These are phyloP conservation scores for Stagonosporopsis tanaceti DNA, from an alignment of 2,329 filamentous ascomycete species.

Conservation along the genomic window DNA sequence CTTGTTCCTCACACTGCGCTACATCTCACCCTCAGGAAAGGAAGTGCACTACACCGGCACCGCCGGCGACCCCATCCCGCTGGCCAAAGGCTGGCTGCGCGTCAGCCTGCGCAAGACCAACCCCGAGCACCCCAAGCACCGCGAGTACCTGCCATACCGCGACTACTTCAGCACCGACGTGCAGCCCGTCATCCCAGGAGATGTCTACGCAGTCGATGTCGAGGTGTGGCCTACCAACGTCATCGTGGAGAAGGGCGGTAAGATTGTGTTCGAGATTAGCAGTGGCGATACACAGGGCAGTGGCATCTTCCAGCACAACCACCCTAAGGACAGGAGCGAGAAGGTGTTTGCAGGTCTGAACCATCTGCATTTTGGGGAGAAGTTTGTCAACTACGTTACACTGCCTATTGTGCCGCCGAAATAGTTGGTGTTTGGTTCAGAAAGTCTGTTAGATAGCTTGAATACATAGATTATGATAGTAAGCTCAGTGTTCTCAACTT, in stretches of 20 bases:
- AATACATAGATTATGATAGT: background rate
- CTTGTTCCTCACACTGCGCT: conserved; percentile 67
- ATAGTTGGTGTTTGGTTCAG: conserved; percentile 14
- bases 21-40: conserved; percentile 62
- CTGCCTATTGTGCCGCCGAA: conserved; percentile 62
- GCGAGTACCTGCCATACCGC: conserved; percentile 63
- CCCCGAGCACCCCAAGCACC: conserved; percentile 59
- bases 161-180: conserved; percentile 66
- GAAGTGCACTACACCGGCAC: conserved; percentile 73
- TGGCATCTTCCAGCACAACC: conserved; percentile 64
- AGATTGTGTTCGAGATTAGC: conserved; percentile 64
- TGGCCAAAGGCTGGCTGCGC: conserved; percentile 71
- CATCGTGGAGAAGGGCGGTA: conserved; percentile 60
- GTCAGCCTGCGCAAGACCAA: conserved; percentile 65
- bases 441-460: background rate
- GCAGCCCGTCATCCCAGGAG: conserved; percentile 60
- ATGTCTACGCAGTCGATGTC: conserved; percentile 67
- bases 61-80: conserved; percentile 68
- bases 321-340: conserved; percentile 56
- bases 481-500: background rate
- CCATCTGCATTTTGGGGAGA: conserved; percentile 61
- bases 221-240: conserved; percentile 73
- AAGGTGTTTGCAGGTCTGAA: conserved; percentile 59
- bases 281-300: conserved; percentile 65
- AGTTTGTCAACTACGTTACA: conserved; percentile 60